Conservation (phyloP, 345 rosid genomes). For the Brassica incana region DNA sequence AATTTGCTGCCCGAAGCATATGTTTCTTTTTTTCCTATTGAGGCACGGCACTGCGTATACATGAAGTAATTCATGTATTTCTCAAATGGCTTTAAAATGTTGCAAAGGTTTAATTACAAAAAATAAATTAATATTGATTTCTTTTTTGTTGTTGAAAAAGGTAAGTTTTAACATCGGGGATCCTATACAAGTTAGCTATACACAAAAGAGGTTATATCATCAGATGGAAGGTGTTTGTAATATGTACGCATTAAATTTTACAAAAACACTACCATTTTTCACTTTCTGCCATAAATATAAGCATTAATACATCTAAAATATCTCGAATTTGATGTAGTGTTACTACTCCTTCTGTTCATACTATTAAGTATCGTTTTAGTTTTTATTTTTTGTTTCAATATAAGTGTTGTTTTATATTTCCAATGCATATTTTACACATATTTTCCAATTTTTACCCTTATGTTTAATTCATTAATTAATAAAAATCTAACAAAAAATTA, state of each 20-base stretch:
- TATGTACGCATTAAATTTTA: not conserved
- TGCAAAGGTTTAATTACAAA: not conserved
- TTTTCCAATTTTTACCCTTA: no score
- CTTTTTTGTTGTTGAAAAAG: not conserved
- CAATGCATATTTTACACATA: no score
- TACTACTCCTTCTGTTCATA: not conserved
- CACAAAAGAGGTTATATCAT: not conserved
- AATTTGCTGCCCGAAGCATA: no score
- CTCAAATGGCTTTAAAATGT: not conserved
- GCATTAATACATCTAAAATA: not conserved
- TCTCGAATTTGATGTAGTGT: not conserved
- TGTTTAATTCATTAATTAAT: no score
- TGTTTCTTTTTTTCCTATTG: no score
- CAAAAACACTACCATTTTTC: not conserved
- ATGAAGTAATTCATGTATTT: slow-evolving; percentile 35
- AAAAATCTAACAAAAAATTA: no score
- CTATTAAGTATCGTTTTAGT: no score
- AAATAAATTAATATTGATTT: not conserved
- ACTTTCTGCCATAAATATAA: not conserved
- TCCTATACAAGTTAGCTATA: not conserved
- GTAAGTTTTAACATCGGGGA: not conserved
- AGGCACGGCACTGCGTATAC: not conserved
- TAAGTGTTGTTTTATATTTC: no score
- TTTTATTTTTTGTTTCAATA: no score
- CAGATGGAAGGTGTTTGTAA: not conserved